Evolutionary conservation across 2,329 filamentous ascomycete genomes (phyloP).

Genomic region (Scortechinia acanthostroma): DNA sequence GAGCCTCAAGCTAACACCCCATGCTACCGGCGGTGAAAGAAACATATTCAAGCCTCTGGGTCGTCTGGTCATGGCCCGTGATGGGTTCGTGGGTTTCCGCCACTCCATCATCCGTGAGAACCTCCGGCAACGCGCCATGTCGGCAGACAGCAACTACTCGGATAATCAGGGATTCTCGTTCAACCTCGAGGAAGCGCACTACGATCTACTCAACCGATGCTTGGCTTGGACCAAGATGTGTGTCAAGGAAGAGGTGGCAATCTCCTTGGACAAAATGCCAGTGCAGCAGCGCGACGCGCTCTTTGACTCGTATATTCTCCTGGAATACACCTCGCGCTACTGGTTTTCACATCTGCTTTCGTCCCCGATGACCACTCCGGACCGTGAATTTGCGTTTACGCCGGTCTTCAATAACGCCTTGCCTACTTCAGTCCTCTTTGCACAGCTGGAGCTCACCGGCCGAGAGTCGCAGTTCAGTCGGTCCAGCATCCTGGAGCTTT

Average conservation of each 20-base stretch:
- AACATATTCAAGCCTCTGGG: not conserved
- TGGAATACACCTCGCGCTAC: constrained; percentile 1
- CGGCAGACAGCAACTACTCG: not conserved
- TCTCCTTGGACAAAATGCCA: not conserved
- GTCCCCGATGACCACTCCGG: not conserved
- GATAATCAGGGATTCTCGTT: not conserved
- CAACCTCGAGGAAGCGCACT: not conserved
- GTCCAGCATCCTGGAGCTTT: not conserved
- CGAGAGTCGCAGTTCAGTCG: constrained; percentile 1
- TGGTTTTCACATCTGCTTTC: not conserved
- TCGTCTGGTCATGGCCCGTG: not conserved
- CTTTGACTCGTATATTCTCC: not conserved
- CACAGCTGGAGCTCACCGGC: not conserved
- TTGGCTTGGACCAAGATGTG: not conserved
- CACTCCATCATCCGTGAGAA: not conserved
- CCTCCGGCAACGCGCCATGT: not conserved
- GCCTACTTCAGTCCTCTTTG: not conserved
- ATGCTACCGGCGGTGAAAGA: not conserved
- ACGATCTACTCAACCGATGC: not conserved
- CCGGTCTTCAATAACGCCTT: not conserved
- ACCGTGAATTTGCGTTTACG: not conserved
- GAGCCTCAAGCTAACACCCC: not conserved
- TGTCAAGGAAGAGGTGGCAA: not conserved
- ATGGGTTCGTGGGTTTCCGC: not conserved
- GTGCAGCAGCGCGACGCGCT: not conserved